Evolutionary conservation across 2,329 filamentous ascomycete genomes (phyloP).

Genomic region (Fusarium pilosicola): DNA sequence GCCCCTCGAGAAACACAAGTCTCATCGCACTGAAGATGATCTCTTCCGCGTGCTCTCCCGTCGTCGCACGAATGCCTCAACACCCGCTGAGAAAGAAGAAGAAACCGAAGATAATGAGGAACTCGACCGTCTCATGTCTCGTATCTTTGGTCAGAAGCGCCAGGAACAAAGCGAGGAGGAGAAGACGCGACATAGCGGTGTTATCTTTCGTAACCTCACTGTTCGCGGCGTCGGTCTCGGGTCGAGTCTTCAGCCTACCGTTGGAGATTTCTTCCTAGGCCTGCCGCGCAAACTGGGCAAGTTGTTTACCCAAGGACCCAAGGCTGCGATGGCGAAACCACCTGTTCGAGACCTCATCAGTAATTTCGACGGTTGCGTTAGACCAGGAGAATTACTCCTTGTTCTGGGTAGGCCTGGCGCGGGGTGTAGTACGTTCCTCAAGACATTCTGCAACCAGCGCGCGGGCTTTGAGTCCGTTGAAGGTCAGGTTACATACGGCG

Average conservation of each 20-base stretch:
- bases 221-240: conserved; percentile 77
- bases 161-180: conserved; percentile 75
- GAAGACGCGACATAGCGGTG: conserved; percentile 74
- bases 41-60: conserved; percentile 60
- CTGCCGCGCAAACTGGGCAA: conserved; percentile 59
- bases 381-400: conserved; percentile 75
- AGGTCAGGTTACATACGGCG: conserved; percentile 73
- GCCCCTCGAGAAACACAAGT: conserved; percentile 38
- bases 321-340: conserved; percentile 63
- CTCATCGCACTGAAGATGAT: conserved; percentile 58
- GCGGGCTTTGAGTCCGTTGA: conserved; percentile 70
- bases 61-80: conserved; percentile 55
- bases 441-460: conserved; percentile 76
- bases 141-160: conserved; percentile 74
- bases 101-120: conserved; percentile 53
- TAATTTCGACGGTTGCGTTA: conserved; percentile 72
- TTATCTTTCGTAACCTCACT: conserved; percentile 75
- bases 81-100: conserved; percentile 51
- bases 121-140: conserved; percentile 71
- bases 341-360: conserved; percentile 73
- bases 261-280: conserved; percentile 73
- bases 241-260: conserved; percentile 61
- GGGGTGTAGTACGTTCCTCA: conserved; percentile 77
- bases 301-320: conserved; percentile 60
- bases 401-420: conserved; percentile 74